These are phyloP conservation scores for Hymenoscyphus repandus DNA, from an alignment of 2,329 filamentous ascomycete species.

Conservation along the genomic window DNA sequence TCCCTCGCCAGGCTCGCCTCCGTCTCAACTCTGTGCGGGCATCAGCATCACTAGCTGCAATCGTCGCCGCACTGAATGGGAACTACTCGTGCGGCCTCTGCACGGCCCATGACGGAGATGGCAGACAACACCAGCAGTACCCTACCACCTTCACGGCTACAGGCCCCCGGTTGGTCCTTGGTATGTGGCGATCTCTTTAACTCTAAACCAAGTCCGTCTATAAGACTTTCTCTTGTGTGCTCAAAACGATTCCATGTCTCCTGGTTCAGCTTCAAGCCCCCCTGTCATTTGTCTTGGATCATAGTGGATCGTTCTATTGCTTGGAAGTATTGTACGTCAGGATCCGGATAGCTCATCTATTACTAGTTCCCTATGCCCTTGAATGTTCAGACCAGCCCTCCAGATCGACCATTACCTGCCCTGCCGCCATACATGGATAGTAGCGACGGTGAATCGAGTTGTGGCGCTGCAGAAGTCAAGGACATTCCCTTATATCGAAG, in stretches of 20 bases:
- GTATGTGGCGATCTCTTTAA: constrained; percentile 5
- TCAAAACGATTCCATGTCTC: background rate
- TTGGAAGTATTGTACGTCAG: constrained; percentile 1
- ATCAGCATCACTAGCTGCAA: too few species aligned
- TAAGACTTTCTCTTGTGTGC: background rate
- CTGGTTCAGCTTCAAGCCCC: background rate
- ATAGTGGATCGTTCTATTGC: background rate
- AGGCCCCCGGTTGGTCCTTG: constrained; percentile 13
- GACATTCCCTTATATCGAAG: constrained; percentile 22
- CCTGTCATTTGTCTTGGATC: background rate
- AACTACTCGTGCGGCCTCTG: too few species aligned
- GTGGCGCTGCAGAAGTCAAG: constrained; percentile 19
- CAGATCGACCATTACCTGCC: constrained; percentile 14
- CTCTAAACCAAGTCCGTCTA: constrained; percentile 3
- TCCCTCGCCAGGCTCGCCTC: too few species aligned
- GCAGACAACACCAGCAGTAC: background rate
- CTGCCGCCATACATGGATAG: constrained; percentile 10
- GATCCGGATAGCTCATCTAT: constrained; percentile 7
- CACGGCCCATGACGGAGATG: background rate
- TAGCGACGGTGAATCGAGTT: constrained; percentile 15
- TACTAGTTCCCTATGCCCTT: constrained; percentile 18
- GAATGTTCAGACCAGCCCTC: constrained; percentile 4
- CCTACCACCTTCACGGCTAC: background rate
- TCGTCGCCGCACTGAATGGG: too few species aligned
- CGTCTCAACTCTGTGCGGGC: too few species aligned